phyloP scores from a whole-genome alignment of 1,284 basidiomycete genomes.

The Heliocybe sulcata region DNA sequence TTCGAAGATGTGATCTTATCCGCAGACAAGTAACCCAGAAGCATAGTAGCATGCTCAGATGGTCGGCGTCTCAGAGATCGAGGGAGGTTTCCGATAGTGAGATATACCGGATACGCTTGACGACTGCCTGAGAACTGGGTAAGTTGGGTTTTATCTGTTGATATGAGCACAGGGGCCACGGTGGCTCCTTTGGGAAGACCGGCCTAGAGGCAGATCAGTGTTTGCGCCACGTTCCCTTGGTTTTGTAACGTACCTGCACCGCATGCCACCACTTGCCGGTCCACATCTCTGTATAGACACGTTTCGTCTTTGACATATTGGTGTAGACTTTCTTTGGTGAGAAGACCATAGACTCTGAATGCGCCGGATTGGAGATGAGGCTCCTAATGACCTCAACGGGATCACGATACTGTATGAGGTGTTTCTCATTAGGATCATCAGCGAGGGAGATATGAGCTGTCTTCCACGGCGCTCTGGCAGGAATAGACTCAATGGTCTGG shows the following conservation, averaged over 20 bases:
- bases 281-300: background rate
- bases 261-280: background rate
- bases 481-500: background rate
- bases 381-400: background rate
- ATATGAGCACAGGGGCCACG: constrained; percentile 12
- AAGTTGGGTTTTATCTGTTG: constrained; percentile 15
- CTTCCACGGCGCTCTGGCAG: background rate
- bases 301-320: background rate
- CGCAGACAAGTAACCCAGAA: constrained; percentile 21
- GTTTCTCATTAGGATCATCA: background rate
- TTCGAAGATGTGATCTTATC: no score
- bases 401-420: background rate
- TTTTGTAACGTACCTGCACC: background rate
- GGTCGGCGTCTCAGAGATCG: constrained; percentile 1
- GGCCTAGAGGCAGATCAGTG: background rate
- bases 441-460: background rate
- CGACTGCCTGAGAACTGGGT: constrained; percentile 12
- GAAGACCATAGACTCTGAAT: background rate
- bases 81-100: background rate
- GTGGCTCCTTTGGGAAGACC: constrained; percentile 12
- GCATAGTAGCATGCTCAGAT: constrained; percentile 19
- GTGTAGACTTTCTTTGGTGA: background rate
- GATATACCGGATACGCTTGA: background rate
- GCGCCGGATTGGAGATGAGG: background rate
- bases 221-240: no score